Conservation (phyloP, 2,329 filamentous ascomycete species). For the Neofusicoccum sp. region DNA sequence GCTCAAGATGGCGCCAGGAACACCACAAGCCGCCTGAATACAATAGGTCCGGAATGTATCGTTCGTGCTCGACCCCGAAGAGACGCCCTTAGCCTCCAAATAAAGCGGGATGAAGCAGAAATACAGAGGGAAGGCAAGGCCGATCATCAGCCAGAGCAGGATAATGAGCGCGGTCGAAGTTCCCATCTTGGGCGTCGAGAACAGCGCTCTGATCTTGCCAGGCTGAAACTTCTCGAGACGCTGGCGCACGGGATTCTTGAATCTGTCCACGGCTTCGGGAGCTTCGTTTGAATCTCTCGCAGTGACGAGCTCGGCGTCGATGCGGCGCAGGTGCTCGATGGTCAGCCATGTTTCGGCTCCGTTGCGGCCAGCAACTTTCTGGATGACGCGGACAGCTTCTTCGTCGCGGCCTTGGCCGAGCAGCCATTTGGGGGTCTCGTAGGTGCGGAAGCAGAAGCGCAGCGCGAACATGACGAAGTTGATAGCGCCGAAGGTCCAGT, state of each 20-base stretch:
- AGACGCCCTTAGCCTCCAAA: constrained; percentile 54
- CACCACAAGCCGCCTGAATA: constrained; percentile 56
- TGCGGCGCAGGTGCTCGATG: constrained; percentile 38
- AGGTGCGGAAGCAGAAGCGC: constrained; percentile 57
- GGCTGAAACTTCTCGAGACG: constrained; percentile 27
- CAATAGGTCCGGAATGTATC: constrained; percentile 58
- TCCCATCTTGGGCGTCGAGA: constrained; percentile 43
- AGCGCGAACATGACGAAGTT: constrained; percentile 52
- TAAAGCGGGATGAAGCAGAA: constrained; percentile 55
- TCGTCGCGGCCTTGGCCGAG: constrained; percentile 56
- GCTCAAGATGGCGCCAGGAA: constrained; percentile 53
- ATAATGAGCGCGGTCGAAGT: constrained; percentile 47
- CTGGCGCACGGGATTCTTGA: constrained; percentile 33
- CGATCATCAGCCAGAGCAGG: constrained; percentile 42
- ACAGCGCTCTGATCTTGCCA: constrained; percentile 36
- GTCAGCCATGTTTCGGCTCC: constrained; percentile 37
- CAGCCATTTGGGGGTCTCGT: constrained; percentile 63
- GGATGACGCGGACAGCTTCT: constrained; percentile 51
- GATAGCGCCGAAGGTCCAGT: constrained; percentile 44
- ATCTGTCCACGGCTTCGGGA: constrained; percentile 25
- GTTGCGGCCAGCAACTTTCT: constrained; percentile 49
- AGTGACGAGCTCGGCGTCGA: constrained; percentile 34
- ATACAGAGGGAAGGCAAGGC: constrained; percentile 53
- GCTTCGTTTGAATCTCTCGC: not conserved
- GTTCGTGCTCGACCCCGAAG: constrained; percentile 35